Conservation (phyloP, 164 flowering plant species). For the Brasenia schreberi region DNA sequence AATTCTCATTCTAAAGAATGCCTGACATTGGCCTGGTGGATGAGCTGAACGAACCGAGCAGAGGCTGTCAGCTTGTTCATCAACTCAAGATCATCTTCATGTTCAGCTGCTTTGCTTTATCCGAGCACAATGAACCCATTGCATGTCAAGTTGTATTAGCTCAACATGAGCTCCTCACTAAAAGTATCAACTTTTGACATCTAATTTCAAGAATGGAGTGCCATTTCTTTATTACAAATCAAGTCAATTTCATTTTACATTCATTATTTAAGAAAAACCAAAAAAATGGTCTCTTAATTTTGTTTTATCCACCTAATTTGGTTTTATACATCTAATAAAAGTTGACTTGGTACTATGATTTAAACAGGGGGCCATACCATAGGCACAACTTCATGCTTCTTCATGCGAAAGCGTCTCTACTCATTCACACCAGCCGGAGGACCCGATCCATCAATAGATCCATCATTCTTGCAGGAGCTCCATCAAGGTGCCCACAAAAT, state of each 20-base stretch:
- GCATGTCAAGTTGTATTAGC: too few relatives aligned
- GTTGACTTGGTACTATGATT: background rate
- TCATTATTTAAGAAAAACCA: background rate
- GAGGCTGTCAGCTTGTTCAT: too few relatives aligned
- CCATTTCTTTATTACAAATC: too few relatives aligned
- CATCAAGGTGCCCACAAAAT: conserved; percentile 34
- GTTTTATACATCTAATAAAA: background rate
- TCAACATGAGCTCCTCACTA: too few relatives aligned
- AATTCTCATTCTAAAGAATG: too few relatives aligned
- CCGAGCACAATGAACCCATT: too few relatives aligned
- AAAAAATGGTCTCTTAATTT: background rate
- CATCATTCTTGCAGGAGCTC: conserved; percentile 38
- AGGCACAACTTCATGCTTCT: background rate
- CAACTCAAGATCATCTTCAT: too few relatives aligned
- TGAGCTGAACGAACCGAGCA: too few relatives aligned
- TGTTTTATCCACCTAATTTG: background rate
- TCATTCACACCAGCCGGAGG: conserved; percentile 28
- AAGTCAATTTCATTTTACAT: background rate
- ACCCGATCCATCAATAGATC: conserved; percentile 58
- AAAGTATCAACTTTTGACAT: too few relatives aligned
- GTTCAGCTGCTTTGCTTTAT: too few relatives aligned
- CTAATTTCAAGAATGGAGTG: too few relatives aligned
- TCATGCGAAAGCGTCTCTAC: conserved; percentile 55
- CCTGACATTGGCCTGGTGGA: too few relatives aligned
- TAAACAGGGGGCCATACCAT: background rate